Percentiles rank a stretch among this genome's conserved stretches.
phyloP scores from a whole-genome alignment of 2,329 filamentous ascomycete species.

The Pseudocercospora crystallina region DNA sequence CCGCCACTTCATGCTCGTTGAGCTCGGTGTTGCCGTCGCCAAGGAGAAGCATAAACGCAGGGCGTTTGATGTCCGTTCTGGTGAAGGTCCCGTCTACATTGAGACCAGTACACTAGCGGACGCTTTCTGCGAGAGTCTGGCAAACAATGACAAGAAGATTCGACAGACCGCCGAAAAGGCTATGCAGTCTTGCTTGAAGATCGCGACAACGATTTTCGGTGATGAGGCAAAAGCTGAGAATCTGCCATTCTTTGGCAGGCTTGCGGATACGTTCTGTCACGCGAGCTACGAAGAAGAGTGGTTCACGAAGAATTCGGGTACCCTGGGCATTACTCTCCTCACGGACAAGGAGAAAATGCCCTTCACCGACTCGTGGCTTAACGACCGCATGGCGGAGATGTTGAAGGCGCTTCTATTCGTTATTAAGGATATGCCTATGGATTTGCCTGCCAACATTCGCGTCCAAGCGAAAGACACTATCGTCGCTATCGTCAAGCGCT shows the following conservation, averaged over 20 bases:
- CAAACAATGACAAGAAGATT: slow-evolving; percentile 78
- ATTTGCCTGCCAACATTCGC: slow-evolving; percentile 86
- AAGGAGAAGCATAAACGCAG: slow-evolving; percentile 73
- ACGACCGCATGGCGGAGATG: slow-evolving; percentile 80
- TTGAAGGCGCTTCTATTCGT: slow-evolving; percentile 92
- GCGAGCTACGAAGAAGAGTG: slow-evolving; percentile 97
- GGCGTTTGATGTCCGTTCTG: slow-evolving; percentile 79
- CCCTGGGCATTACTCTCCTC: slow-evolving; percentile 83
- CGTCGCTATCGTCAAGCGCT: slow-evolving; percentile 68
- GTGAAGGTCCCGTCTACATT: slow-evolving; percentile 82
- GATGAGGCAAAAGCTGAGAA: slow-evolving; percentile 68
- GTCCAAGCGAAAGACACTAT: slow-evolving; percentile 80
- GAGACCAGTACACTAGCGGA: slow-evolving; percentile 86
- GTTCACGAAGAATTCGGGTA: slow-evolving; percentile 95
- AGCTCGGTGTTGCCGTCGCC: slow-evolving; percentile 81
- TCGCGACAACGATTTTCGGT: slow-evolving; percentile 73
- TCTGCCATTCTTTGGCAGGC: slow-evolving; percentile 79
- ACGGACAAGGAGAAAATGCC: slow-evolving; percentile 81
- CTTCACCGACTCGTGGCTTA: slow-evolving; percentile 80
- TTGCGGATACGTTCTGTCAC: slow-evolving; percentile 84
- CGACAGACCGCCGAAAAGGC: slow-evolving; percentile 79
- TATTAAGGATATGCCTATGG: slow-evolving; percentile 95
- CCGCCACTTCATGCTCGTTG: slow-evolving; percentile 85
- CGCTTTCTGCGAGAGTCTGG: slow-evolving; percentile 83
- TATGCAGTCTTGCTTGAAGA: slow-evolving; percentile 74